Evolutionary conservation across 1,284 basidiomycete genomes (phyloP), one percentile per base, ranked within the genome.

Genomic region (Stygiomarasmius scandens): DNA sequence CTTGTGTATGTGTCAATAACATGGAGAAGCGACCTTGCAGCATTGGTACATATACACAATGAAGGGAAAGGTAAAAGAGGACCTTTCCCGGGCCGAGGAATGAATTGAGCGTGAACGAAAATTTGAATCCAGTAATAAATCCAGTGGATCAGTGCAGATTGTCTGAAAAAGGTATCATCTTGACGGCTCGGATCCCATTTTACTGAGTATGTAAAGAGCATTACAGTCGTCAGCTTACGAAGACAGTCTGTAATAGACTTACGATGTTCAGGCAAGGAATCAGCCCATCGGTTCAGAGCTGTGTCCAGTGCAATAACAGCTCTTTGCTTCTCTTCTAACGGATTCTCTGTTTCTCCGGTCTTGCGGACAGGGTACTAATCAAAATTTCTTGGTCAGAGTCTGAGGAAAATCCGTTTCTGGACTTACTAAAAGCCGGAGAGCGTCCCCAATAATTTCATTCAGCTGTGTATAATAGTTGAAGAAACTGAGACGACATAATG

Each of bases 111-210:
- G 29, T 55, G 25, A 12, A 36, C 2, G 1, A 4, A 23, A 60
- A 91, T 89, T 61, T 84, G 82, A 6, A 80, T 67, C 52, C 84
- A 78, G 66, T 88, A 87, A 68, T 82, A 90, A 27, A 79, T 74
- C 2, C 78, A 67, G 64, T 87, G 82, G 2, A 91, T 76, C 4
- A 72, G 66, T 0, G 82, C 81, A 1, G 85, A 85, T 70, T 89
- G 87, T 50, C 79, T 74, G 64, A 89, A 86, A 62, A 84, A 82
- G 1, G 70, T 61, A 3, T 54, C 32, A 58, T 86, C 62, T 43
- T 77, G 67, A 20, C 77, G 75, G 10, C 79, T 71, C 0, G 85
- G 81, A 68, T 90, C 83, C 89, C 87, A 89, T 56, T 55, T 55
- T n/a, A 59, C 58, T 59, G 24, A 50, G n/a, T n/a, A n/a, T n/a